Evolutionary conservation across 345 rosid species (phyloP).

Genomic region (Litchi chinensis): DNA sequence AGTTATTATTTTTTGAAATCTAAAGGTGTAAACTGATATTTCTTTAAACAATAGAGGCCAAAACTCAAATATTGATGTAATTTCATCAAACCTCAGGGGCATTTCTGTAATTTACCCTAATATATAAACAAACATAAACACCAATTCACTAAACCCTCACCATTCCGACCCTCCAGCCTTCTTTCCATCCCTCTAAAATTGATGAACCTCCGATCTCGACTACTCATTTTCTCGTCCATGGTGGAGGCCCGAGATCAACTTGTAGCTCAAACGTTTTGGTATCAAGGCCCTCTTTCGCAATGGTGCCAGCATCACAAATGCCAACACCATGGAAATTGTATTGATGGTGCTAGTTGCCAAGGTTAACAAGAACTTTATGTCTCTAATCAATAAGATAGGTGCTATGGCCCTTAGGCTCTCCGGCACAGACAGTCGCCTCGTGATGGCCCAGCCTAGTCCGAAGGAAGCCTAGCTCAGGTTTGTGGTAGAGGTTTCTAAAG

Average conservation of each 20-base stretch:
- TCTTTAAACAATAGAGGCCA: too few relatives aligned
- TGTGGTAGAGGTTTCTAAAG: conserved; percentile 77
- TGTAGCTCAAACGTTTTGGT: conserved; percentile 64
- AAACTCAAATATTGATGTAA: too few relatives aligned
- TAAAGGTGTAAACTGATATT: too few relatives aligned
- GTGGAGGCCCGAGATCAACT: conserved; percentile 87
- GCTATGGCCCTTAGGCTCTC: conserved; percentile 84
- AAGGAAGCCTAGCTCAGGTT: conserved; percentile 70
- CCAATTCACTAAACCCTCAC: too few relatives aligned
- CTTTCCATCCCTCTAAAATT: conserved; percentile 16
- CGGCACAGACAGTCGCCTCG: conserved; percentile 82
- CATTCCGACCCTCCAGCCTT: too few relatives aligned
- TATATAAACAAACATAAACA: too few relatives aligned
- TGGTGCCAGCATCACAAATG: conserved; percentile 80
- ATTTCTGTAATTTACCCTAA: too few relatives aligned
- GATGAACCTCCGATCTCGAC: conserved; percentile 61
- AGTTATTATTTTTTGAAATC: too few relatives aligned
- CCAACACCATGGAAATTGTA: conserved; percentile 86
- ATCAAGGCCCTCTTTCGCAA: conserved; percentile 68
- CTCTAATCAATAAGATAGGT: conserved; percentile 74
- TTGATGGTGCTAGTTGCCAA: conserved; percentile 91
- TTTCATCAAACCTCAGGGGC: too few relatives aligned
- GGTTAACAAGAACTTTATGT: conserved; percentile 79
- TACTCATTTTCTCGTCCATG: conserved; percentile 74
- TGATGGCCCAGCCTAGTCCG: conserved; percentile 69